These are phyloP conservation scores for Phyllosticta citribraziliensis DNA, from an alignment of 2,329 filamentous ascomycete genomes.

Conservation along the genomic window DNA sequence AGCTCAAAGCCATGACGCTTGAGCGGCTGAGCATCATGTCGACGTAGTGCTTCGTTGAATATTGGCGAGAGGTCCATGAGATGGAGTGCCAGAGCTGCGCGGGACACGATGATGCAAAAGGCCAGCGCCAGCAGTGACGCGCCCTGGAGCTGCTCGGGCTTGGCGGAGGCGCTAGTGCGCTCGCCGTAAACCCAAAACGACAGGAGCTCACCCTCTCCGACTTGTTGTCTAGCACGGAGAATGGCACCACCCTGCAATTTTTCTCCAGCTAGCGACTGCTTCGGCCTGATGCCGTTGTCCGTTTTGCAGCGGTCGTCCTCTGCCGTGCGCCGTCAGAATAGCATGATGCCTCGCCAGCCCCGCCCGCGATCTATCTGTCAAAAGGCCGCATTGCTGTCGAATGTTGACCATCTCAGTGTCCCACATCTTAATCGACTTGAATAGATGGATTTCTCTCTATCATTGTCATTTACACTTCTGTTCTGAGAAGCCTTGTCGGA, in stretches of 20 bases:
- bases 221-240: neutral
- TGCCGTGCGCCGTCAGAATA: neutral
- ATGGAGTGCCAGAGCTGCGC: neutral
- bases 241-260: neutral
- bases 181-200: neutral
- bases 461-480: neutral
- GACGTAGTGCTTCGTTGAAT: conserved; percentile 59
- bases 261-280: neutral
- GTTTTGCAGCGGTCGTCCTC: neutral
- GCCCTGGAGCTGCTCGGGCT: neutral
- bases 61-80: conserved; percentile 52
- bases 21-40: conserved; percentile 45
- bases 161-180: neutral
- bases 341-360: neutral
- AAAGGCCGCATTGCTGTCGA: neutral
- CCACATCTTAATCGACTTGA: neutral
- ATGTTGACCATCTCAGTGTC: neutral
- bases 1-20: conserved; percentile 33
- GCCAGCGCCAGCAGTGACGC: neutral
- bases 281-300: neutral
- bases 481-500: neutral
- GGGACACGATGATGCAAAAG: neutral
- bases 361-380: neutral
- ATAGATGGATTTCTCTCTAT: neutral
- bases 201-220: neutral